These are phyloP conservation scores for Candida oleophila DNA, from an alignment of 805 yeast species.

Conservation along the genomic window DNA sequence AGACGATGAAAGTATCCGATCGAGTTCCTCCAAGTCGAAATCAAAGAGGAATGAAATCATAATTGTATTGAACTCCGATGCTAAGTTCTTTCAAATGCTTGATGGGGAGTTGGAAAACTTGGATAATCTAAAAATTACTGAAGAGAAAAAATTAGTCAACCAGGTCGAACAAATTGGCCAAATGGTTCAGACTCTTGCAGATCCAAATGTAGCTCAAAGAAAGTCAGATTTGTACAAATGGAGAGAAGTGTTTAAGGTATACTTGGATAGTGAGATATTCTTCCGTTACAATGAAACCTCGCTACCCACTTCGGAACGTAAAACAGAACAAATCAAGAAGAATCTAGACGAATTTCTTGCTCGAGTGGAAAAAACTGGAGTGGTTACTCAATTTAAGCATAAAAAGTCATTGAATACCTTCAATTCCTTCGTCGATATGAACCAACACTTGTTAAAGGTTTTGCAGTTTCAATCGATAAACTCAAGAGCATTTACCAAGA, in stretches of 20 bases:
- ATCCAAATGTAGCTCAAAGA: slow-evolving; percentile 29
- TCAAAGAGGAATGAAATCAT: slow-evolving; percentile 31
- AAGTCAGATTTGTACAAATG: slow-evolving; percentile 61
- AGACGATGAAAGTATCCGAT: slow-evolving; percentile 9
- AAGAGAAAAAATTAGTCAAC: slow-evolving; percentile 41
- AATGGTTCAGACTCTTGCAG: slow-evolving; percentile 35
- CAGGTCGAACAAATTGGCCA: slow-evolving; percentile 45
- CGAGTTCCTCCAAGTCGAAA: slow-evolving; percentile 2
- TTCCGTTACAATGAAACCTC: slow-evolving; percentile 49
- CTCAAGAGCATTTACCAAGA: slow-evolving; percentile 62
- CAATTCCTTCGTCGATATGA: slow-evolving; percentile 50
- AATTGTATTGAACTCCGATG: slow-evolving; percentile 53
- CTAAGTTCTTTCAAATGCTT: slow-evolving; percentile 58
- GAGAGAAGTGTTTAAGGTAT: slow-evolving; percentile 66
- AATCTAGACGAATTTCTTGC: slow-evolving; percentile 42
- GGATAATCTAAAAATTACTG: slow-evolving; percentile 40
- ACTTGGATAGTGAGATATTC: slow-evolving; percentile 66
- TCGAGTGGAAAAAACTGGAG: slow-evolving; percentile 35
- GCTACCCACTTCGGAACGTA: slow-evolving; percentile 42
- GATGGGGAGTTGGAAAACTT: slow-evolving; percentile 52
- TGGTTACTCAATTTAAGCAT: slow-evolving; percentile 43
- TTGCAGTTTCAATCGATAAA: slow-evolving; percentile 63
- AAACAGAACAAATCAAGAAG: slow-evolving; percentile 43
- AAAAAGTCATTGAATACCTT: slow-evolving; percentile 47
- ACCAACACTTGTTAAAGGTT: slow-evolving; percentile 53